A percentile compares a stretch with the other conserved stretches of the same genome.
phyloP scores from a whole-genome alignment of 208 protist species.

The Wallacemonas sp. region DNA sequence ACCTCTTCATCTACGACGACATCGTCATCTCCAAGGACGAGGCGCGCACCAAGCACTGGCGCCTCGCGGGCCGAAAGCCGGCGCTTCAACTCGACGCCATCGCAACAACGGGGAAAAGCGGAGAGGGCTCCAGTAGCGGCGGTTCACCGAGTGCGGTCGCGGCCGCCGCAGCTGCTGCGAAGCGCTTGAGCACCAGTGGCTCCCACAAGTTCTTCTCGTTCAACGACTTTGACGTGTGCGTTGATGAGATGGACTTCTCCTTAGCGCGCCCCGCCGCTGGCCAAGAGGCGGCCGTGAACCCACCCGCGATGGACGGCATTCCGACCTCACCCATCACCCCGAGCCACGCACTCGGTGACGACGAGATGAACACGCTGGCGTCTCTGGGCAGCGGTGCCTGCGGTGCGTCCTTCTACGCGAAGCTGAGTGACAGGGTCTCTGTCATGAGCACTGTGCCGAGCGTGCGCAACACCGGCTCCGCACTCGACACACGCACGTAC shows the following conservation, averaged over 20 bases:
- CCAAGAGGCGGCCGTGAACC: background rate
- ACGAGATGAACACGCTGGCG: constrained; percentile 2
- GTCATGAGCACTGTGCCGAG: constrained; percentile 35
- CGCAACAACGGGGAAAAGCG: background rate
- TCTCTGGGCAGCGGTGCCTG: constrained; percentile 8
- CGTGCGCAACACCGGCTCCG: constrained; percentile 35
- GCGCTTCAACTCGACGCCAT: constrained; percentile 9
- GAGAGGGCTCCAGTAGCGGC: background rate
- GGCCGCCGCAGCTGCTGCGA: too few relatives aligned
- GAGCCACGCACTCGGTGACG: background rate
- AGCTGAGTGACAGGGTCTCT: background rate
- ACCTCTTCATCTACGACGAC: constrained; percentile 87
- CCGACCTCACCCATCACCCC: background rate
- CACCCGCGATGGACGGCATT: background rate
- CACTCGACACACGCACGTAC: constrained; percentile 13
- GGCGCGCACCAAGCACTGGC: constrained; percentile 70
- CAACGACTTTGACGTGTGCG: constrained; percentile 81
- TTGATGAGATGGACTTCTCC: constrained; percentile 78
- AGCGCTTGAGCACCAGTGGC: constrained; percentile 15
- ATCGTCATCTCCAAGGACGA: constrained; percentile 79
- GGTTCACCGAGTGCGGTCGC: constrained; percentile 3
- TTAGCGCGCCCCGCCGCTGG: constrained; percentile 17
- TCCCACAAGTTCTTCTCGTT: constrained; percentile 60
- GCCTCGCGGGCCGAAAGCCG: constrained; percentile 61
- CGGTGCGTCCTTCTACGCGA: background rate